A percentile compares a stretch with the other conserved stretches of the same genome.
Conservation (phyloP, 805 yeast genomes). For the Lachancea cidri region DNA sequence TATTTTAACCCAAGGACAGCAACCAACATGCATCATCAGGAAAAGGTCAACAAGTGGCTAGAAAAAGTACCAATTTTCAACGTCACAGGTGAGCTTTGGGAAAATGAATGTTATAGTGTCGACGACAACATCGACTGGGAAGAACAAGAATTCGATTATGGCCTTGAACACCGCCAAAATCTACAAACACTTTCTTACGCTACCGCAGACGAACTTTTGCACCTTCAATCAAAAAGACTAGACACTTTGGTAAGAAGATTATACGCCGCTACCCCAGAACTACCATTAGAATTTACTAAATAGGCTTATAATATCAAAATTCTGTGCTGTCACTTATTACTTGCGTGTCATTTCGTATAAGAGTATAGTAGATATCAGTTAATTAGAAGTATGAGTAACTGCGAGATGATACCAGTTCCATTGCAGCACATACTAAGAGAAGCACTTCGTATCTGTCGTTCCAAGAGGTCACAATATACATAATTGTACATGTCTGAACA, state of each 20-base stretch:
- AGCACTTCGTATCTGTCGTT: no score
- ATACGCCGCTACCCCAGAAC: constrained; percentile 12
- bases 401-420: no score
- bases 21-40: constrained; percentile 57
- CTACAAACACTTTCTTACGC: constrained; percentile 6
- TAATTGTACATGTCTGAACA: neutral
- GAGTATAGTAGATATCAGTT: no score
- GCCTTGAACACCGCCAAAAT: constrained; percentile 5
- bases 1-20: constrained; percentile 58
- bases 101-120: constrained; percentile 20
- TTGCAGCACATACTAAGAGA: no score
- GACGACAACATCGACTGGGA: constrained; percentile 30
- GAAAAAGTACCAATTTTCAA: constrained; percentile 46
- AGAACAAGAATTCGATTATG: constrained; percentile 29
- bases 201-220: constrained; percentile 21
- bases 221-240: constrained; percentile 23
- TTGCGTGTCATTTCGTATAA: neutral
- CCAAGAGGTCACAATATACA: no score
- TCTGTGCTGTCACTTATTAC: neutral
- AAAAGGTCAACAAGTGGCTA: constrained; percentile 65
- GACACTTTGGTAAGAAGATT: constrained; percentile 22
- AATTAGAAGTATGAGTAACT: no score
- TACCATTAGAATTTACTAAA: constrained; percentile 1
- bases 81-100: constrained; percentile 15
- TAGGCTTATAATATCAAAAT: neutral